phyloP scores from a whole-genome alignment of 352 stramenopile genomes.

The Phytopythium oedochilum region DNA sequence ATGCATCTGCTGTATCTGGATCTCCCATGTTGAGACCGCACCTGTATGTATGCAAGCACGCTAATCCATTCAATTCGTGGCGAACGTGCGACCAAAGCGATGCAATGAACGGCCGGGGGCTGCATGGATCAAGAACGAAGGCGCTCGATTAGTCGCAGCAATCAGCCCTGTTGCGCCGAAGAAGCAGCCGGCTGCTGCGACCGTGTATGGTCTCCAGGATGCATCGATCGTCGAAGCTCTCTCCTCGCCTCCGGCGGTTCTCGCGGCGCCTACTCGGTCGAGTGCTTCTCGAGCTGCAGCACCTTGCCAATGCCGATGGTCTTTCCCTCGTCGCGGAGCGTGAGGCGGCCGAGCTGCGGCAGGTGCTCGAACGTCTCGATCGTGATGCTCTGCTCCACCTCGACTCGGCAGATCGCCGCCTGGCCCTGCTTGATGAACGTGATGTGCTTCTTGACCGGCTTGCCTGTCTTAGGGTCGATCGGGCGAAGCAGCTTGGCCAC shows the following conservation, averaged over 20 bases:
- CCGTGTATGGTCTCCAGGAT: background rate
- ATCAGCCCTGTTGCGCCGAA: background rate
- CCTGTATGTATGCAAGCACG: background rate
- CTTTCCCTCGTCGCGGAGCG: slow-evolving; percentile 97
- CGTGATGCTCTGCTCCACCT: slow-evolving; percentile 91
- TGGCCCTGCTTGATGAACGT: slow-evolving; percentile 96
- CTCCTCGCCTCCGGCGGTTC: background rate
- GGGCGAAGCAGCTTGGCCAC: slow-evolving; percentile 90
- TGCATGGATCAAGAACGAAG: background rate
- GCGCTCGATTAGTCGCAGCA: background rate
- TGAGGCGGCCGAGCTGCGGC: slow-evolving; percentile 96
- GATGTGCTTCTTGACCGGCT: slow-evolving; percentile 90
- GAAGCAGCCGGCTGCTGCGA: background rate
- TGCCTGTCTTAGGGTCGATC: slow-evolving; percentile 88
- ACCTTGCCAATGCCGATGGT: slow-evolving; percentile 99
- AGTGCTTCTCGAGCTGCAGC: slow-evolving; percentile 82
- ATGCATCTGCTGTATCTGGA: no score
- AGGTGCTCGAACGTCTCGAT: slow-evolving; percentile 95
- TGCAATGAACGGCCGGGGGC: no score
- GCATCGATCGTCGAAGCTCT: no score
- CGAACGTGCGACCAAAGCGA: no score
- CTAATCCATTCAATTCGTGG: no score
- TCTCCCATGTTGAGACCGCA: no score
- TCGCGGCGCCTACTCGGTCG: slow-evolving; percentile 21
- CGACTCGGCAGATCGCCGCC: slow-evolving; percentile 92